Conservation (phyloP, 495 filamentous ascomycete species). For the Clohesyomyces aquaticus region DNA sequence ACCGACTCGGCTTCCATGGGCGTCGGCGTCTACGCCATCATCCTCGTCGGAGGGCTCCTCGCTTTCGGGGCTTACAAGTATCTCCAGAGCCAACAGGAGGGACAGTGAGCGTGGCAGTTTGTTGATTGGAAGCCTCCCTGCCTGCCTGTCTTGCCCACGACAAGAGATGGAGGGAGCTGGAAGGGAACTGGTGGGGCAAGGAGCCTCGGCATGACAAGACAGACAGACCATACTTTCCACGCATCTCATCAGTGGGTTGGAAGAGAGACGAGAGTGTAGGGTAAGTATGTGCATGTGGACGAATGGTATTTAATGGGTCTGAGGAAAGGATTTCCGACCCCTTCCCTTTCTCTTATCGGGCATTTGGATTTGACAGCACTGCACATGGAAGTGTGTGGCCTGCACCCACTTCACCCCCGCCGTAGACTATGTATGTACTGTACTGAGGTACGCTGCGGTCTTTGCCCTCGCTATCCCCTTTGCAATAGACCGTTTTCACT, state of each 20-base stretch:
- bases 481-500: no score
- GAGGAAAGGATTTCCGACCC: not conserved
- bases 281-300: not conserved
- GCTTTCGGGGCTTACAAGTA: constrained; percentile 90
- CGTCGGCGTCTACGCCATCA: constrained; percentile 78
- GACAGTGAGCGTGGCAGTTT: constrained; percentile 14
- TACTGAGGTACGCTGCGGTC: no score
- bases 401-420: no score
- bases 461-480: no score
- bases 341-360: not conserved
- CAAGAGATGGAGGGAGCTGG: not conserved
- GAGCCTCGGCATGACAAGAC: not conserved
- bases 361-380: not conserved
- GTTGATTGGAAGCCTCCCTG: no score
- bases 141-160: not conserved
- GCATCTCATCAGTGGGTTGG: no score
- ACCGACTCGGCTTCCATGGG: constrained; percentile 62
- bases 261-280: no score
- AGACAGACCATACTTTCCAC: no score
- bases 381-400: not conserved
- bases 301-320: not conserved
- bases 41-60: constrained; percentile 74
- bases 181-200: not conserved
- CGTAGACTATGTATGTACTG: no score
- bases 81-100: constrained; percentile 60